Evolutionary conservation across 805 yeast genomes (phyloP), one percentile per base, ranked within the genome.

Genomic region (Maudiozyma turicensis): DNA sequence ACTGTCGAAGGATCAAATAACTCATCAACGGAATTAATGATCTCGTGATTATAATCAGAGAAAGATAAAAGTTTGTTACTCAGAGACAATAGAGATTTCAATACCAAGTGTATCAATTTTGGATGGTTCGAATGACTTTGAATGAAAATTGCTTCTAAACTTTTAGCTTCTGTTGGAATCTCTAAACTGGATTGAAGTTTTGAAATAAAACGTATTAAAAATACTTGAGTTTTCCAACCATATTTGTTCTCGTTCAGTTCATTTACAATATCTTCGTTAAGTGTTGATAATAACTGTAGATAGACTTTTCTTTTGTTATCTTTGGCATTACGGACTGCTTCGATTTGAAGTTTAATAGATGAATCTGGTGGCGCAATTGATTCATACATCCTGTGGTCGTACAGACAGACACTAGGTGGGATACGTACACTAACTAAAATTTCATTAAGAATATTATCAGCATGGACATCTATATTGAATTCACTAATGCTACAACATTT

Each of bases 41-140:
- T 56, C 51, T 79, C 72, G 57, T 86, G 76, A 0, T 70, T 74
- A 49, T 66, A 71, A 3, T 66, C 62, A 3, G 81, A 78, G 20
- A 77, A 64, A 0, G 69, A 59, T 31, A 72, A 65, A 6, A 78
- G 54, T 48, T 77, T 76, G 49, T 70, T 70, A 28, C 80, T 59
- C 5, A 82, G 54, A n/a, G 76, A 72, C 2, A 82, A 70, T 32
- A 84, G 60, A 15, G 88, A 83, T 46, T 76, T 78, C 50, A 82
- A 65, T 15, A 85, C 81, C 37, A 78, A 62, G 48, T 80, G 73
- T 1, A 86, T 71, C 43, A 86, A 66, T 1, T 74, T 66, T 0
- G 96, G 95, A 62, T 87, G 95, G 26, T 78, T 78, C n/a, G 76
- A 73, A 11, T 72, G 65, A 0, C 84, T 74, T 34, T 72, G 70